Percentiles rank a stretch among this genome's conserved stretches.
Evolutionary conservation across 202 grass and related monocot genomes (phyloP).

Genomic region (Hordeum pubiflorum): DNA sequence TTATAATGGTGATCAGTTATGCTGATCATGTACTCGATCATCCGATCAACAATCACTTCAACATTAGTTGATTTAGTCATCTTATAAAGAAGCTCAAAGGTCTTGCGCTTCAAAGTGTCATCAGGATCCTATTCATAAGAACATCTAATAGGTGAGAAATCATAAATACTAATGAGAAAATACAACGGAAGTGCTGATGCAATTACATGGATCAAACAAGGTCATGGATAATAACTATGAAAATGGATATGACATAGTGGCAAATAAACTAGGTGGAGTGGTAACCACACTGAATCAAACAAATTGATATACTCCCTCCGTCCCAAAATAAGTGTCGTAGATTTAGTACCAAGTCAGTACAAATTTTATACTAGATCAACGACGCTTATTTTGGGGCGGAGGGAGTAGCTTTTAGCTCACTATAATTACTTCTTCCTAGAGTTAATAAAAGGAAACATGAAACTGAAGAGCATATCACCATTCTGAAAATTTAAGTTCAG

Average conservation of each 20-base stretch:
- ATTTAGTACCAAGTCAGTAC: no score
- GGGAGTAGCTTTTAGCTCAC: not conserved
- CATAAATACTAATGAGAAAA: not conserved
- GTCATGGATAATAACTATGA: conserved; percentile 1
- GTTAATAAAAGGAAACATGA: not conserved
- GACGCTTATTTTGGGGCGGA: no score
- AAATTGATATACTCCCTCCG: not conserved
- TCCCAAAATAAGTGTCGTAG: no score
- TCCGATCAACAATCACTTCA: conserved; percentile 99
- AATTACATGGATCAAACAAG: conserved; percentile 15
- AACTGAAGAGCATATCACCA: not conserved
- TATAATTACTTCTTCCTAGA: not conserved
- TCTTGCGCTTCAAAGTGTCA: conserved; percentile 97
- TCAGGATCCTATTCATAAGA: conserved; percentile 74
- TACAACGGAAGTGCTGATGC: not conserved
- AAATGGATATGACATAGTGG: not conserved
- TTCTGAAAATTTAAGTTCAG: conserved; percentile 4
- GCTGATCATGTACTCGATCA: conserved; percentile 98
- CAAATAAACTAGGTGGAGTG: not conserved
- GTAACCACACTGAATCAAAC: not conserved
- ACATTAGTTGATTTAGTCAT: conserved; percentile 99
- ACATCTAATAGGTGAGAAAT: conserved; percentile 17
- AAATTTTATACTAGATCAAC: no score
- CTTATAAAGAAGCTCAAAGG: conserved; percentile 99
- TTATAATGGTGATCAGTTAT: conserved; percentile 96